These are phyloP conservation scores for Trichoderma sp. DNA, from an alignment of 2,329 filamentous ascomycete species.

Conservation along the genomic window DNA sequence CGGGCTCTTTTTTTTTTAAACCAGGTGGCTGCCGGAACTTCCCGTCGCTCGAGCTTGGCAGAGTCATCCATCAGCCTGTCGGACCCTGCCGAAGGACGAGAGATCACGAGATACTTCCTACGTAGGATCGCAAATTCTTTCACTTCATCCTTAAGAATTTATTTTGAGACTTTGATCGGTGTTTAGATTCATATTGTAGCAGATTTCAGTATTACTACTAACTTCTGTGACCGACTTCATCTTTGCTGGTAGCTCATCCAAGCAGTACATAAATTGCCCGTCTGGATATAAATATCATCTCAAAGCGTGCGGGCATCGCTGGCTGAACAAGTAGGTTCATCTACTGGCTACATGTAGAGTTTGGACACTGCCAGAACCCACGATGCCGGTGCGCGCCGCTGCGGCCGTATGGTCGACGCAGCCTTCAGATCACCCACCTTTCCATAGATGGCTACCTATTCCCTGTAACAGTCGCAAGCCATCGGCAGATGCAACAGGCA, in stretches of 20 bases:
- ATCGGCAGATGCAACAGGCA: conserved; percentile 7
- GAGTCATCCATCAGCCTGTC: neutral
- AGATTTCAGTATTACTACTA: no score
- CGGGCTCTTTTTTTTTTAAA: neutral
- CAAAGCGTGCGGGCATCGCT: neutral
- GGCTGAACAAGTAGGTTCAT: no score
- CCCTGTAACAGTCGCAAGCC: neutral
- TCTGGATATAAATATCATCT: no score
- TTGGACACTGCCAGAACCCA: conserved; percentile 19
- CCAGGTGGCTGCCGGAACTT: conserved; percentile 20
- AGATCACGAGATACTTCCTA: neutral
- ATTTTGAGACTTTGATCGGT: no score
- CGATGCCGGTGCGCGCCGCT: conserved; percentile 18
- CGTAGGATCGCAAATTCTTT: neutral
- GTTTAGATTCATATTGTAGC: no score
- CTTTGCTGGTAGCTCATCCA: neutral
- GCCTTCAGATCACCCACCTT: neutral
- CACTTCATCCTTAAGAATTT: no score
- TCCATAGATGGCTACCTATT: no score
- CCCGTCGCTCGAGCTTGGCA: conserved; percentile 15
- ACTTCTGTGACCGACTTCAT: neutral
- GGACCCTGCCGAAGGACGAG: conserved; percentile 13
- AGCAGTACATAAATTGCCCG: no score
- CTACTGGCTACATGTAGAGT: no score
- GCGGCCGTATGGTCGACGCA: conserved; percentile 1